Evolutionary conservation across 2,329 filamentous ascomycete species (phyloP), one percentile per base, ranked within the genome.

Genomic region (Aureobasidium melanogenum): DNA sequence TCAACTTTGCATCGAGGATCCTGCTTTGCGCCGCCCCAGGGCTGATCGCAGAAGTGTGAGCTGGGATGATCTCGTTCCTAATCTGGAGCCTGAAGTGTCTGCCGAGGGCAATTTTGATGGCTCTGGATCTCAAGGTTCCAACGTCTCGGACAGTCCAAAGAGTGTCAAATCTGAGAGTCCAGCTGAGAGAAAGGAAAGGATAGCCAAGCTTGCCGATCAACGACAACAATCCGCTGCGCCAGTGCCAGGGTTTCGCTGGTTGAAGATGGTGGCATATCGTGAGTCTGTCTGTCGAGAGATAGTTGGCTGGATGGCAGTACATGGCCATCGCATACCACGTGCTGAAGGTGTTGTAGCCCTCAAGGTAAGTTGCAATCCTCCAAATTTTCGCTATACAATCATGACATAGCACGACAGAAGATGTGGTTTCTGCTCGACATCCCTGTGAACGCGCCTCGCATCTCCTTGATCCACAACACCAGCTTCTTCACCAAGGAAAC

Each of bases 401-500:
- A 36, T 57, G 10, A 46, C n/a, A 24, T 3, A 15, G 14, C 14
- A 2, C 1, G 8, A 24, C 78, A 84, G 67, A 88, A 88, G 68
- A 76, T 90, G 19, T 94, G 90, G 90, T 79, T 88, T 56, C 69
- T 89, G 36, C 84, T 91, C 77, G 88, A 91, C 67, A 75, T 86
- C 4, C 75, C 82, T 0, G 84, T 83, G 15, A 86, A 79, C 54
- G 67, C 65, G 0, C 75, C 80, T 15, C 83, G 89, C 0, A 72
- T 79, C 6, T 75, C 75, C 1, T 74, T 87, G 6, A 71, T 90
- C 5, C 76, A 76, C 32, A 83, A 83, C 69, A 57, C 59, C 10
- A 65, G 68, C 0, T 76, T 86, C 51, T 88, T 88, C 79, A 75
- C 79, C 10, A 76, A 87, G 61, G 63, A 70, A 4, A 84, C 89